Evolutionary conservation across 139 green algal species (phyloP), one percentile per base, ranked within the genome.

Genomic region (Volvox africanus): DNA sequence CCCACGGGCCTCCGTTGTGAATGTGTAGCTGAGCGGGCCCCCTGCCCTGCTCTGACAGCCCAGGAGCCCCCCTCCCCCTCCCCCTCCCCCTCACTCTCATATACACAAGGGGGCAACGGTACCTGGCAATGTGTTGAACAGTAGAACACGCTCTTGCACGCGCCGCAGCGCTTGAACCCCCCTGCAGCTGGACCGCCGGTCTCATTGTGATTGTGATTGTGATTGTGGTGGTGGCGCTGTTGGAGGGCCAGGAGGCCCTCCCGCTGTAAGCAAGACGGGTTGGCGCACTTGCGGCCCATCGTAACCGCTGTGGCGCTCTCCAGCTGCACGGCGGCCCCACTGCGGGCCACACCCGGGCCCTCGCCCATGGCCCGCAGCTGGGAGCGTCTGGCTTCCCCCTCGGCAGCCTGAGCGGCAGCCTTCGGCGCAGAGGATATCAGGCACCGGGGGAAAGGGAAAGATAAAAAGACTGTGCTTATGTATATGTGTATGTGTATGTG

Each of bases 141-240:
- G 87, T 93, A 92, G 18, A 78, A 77, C 14, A 61, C 82, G 50
- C 61, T 88, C 92, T 91, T 93, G 86, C 92, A 94, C 44, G 88
- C 89, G 26, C 92, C 86, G 68, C 92, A 94, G 0, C 92, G 82
- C 92, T 94, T 94, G 89, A 94, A 94, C 19, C 33, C 71, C 3
- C 20, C 80, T 0, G 26, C 81, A 21, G n/a, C 44, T 18, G 65
- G 26, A 55, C 87, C 50, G 82, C 9, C 30, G 9, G 44, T n/a
- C n/a, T n/a, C n/a, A n/a, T n/a, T n/a, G n/a, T n/a, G n/a, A n/a
- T n/a, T n/a, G 44, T 55, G 44, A 9, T 9, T 55, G n/a, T n/a
- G 44, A 9, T 55, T 5, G 44, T 55, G 44, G 44, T 55, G 44
- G 21, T 67, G 36, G 24, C 65, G 80, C 81, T 87, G 81, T 62